Evolutionary conservation across 1,284 basidiomycete genomes (phyloP).

Genomic region (Sporisorium scitamineum): DNA sequence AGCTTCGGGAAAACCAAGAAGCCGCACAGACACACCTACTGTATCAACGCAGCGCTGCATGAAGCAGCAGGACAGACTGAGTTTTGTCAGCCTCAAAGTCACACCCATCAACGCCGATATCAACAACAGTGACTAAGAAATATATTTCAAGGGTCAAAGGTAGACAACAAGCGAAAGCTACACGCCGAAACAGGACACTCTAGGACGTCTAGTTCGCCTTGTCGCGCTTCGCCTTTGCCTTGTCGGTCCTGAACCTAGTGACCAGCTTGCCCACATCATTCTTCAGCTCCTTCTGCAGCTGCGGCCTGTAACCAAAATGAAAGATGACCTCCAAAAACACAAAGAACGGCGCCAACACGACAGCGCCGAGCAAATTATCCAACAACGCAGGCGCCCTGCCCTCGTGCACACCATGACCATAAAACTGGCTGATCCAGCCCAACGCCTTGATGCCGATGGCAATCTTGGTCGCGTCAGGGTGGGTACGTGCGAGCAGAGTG

Average conservation of each 20-base stretch:
- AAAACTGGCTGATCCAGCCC: constrained; percentile 62
- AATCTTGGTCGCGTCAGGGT: constrained; percentile 40
- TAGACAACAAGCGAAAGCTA: neutral
- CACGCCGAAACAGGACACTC: neutral
- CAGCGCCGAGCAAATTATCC: constrained; percentile 59
- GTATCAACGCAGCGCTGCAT: too few species aligned
- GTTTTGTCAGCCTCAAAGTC: neutral
- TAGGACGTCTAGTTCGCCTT: constrained; percentile 13
- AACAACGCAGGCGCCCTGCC: constrained; percentile 59
- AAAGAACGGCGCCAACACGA: constrained; percentile 64
- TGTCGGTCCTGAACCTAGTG: constrained; percentile 44
- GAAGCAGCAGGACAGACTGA: too few species aligned
- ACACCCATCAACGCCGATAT: neutral
- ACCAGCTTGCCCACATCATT: constrained; percentile 55
- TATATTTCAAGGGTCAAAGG: neutral
- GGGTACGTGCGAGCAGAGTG: constrained; percentile 25
- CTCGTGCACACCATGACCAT: constrained; percentile 63
- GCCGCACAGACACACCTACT: neutral
- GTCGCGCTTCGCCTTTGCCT: constrained; percentile 30
- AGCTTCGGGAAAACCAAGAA: neutral
- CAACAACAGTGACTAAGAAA: neutral
- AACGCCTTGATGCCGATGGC: constrained; percentile 37
- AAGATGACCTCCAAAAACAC: constrained; percentile 62
- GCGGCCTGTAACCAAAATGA: constrained; percentile 56
- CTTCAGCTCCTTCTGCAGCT: constrained; percentile 60